Conservation (phyloP, 2,329 filamentous ascomycete genomes). For the Beauveria asiatica region DNA sequence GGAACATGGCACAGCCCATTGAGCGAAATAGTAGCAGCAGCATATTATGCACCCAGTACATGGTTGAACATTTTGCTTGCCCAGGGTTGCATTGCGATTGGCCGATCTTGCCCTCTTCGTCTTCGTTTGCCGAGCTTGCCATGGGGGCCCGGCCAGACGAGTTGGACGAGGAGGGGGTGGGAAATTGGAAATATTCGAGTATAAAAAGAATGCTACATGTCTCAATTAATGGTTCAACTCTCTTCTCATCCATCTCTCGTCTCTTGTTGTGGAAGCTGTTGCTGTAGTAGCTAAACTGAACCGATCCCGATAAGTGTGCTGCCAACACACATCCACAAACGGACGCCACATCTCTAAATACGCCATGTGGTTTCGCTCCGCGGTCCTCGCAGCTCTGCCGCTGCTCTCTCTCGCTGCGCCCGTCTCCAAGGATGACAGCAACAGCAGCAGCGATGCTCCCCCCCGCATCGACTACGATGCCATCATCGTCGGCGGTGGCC, state of each 20-base stretch:
- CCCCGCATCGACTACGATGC: conserved; percentile 37
- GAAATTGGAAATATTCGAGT: neutral
- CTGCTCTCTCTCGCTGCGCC: conserved; percentile 14
- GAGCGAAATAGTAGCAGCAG: too few species aligned
- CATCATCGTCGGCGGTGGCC: conserved; percentile 50
- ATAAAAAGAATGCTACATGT: conserved; percentile 1
- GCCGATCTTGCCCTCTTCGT: neutral
- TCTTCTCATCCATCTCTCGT: neutral
- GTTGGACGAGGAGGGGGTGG: neutral
- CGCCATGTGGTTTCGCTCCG: neutral
- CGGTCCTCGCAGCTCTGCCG: conserved; percentile 13
- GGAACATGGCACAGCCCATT: too few species aligned
- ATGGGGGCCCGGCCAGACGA: neutral
- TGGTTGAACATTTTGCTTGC: neutral
- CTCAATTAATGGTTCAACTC: neutral
- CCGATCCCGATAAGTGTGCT: neutral
- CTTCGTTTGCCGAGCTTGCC: neutral
- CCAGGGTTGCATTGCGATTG: neutral
- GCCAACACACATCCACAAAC: neutral
- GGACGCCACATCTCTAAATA: neutral
- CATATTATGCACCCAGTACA: too few species aligned
- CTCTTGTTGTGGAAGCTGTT: neutral
- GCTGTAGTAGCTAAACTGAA: neutral
- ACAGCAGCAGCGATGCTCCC: neutral
- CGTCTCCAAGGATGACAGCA: neutral